phyloP scores from a whole-genome alignment of 2,329 filamentous ascomycete species.

The Arachnopeziza araneosa region DNA sequence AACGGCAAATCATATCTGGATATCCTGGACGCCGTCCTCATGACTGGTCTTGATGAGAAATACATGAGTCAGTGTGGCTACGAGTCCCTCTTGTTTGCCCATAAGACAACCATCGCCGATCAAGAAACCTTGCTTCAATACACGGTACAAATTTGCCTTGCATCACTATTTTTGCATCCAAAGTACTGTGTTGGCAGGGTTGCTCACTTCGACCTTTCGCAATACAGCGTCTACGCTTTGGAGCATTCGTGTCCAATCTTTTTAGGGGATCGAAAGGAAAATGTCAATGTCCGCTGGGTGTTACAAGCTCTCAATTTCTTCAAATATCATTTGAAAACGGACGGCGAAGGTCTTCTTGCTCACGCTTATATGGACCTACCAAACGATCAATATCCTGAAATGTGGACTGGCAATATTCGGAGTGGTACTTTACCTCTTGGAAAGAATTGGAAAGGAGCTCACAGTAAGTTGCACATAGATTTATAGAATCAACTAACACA shows the following conservation, averaged over 20 bases:
- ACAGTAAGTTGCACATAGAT: conserved; percentile 30
- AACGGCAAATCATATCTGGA: conserved; percentile 15
- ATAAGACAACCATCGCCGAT: not conserved
- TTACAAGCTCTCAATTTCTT: conserved; percentile 48
- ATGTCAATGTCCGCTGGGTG: conserved; percentile 41
- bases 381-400: conserved; percentile 34
- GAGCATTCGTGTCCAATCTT: conserved; percentile 35
- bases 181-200: conserved; percentile 18
- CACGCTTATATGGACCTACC: conserved; percentile 33
- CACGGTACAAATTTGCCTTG: conserved; percentile 25
- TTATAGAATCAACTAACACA: not conserved
- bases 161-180: conserved; percentile 24
- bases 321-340: conserved; percentile 41
- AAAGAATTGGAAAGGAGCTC: conserved; percentile 45
- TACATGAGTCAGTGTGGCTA: not conserved
- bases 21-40: conserved; percentile 24
- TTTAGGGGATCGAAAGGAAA: conserved; percentile 29
- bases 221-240: conserved; percentile 38
- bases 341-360: conserved; percentile 34
- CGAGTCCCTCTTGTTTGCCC: not conserved
- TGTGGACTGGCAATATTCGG: conserved; percentile 35
- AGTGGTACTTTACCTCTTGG: conserved; percentile 33
- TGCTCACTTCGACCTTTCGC: conserved; percentile 38
- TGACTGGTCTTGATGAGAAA: conserved; percentile 5
- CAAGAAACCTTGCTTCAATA: conserved; percentile 11